Evolutionary conservation across 148 eudicot genomes (phyloP).

Genomic region (Suaeda aralocaspica): DNA sequence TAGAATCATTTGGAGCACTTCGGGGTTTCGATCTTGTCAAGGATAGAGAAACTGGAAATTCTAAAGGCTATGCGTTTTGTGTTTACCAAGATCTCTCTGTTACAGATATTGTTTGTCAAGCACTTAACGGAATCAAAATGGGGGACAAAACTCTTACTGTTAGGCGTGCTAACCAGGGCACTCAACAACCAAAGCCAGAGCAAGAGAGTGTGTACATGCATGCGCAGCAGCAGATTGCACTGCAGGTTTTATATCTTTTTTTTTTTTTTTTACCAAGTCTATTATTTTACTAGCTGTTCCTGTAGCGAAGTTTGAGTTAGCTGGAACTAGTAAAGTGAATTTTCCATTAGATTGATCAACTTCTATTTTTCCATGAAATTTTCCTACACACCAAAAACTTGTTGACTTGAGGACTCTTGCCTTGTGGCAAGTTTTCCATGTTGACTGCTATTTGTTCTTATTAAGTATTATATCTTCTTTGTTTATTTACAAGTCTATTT

Average conservation of each 20-base stretch:
- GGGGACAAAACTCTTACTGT: constrained; percentile 94
- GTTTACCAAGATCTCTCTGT: constrained; percentile 79
- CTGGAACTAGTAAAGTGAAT: neutral
- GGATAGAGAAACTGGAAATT: constrained; percentile 96
- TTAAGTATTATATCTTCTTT: constrained; percentile 40
- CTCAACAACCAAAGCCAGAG: constrained; percentile 87
- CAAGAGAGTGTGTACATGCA: constrained; percentile 85
- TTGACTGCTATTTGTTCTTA: too few species aligned
- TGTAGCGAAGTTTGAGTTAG: neutral
- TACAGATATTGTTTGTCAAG: constrained; percentile 91
- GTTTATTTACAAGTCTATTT: neutral
- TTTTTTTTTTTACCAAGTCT: neutral
- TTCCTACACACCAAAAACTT: too few species aligned
- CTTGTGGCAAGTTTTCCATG: too few species aligned
- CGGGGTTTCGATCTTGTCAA: constrained; percentile 94
- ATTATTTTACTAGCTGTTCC: neutral
- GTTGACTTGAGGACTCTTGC: too few species aligned
- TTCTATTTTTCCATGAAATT: too few species aligned
- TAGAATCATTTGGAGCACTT: constrained; percentile 86
- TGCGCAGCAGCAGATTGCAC: constrained; percentile 88
- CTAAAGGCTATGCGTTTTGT: constrained; percentile 98
- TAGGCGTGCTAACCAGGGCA: constrained; percentile 91
- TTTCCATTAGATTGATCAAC: too few species aligned
- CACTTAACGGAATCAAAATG: constrained; percentile 94
- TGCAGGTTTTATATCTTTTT: constrained; percentile 50